Base-by-base conservation (phyloP, 1,284 basidiomycete species). In the Irpex rosettiformis region DNA sequence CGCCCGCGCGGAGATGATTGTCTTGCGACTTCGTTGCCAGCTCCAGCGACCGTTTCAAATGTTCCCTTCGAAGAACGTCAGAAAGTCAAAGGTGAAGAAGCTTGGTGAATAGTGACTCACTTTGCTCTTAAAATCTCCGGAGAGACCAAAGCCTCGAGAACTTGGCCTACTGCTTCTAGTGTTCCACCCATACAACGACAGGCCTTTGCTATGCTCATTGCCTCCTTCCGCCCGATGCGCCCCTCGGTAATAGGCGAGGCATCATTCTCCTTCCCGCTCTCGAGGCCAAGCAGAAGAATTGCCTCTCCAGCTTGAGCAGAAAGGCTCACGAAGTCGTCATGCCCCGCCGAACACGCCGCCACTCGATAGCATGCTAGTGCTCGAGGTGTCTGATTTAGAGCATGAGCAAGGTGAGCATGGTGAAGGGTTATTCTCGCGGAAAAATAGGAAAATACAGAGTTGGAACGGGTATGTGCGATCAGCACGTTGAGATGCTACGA, bases 321-420 rank as follows among this genome's bases (percentile, higher is more conserved):
- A 0, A 78, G 73, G 22, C 78, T 70, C 1, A 88, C 79, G 70
- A 83, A 88, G 24, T 73, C 79, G 65, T 76, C 83, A 28, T 74
- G 72, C 16, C 72, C 71, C 42, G 62, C 78, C 0, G 84, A 67
- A 33, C 75, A 68, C 3, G 78, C 81, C 3, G 88, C 85, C 3
- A 86, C 78, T 42, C 73, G 74, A 69, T 91, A 91, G 59, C 86
- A 89, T 29, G 77, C 72, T 45, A 75, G 63, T 16, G 89, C 89
- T 2, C 81, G 76, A 10, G 75, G 72, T 1, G 71, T 68, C 24
- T 76, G 72, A 4, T 76, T 75, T 13, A 78, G 66, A 3, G 86
- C 82, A 67, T 91, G 89, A 6, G 87, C 83, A 21, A 91, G 79
- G 61, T 91, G 87, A 0, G 83, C 88, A 61, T 89, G 80, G 59